Evolutionary conservation across 176 grass and related monocot genomes (phyloP).

Genomic region (Cenchrus fungigraminus): DNA sequence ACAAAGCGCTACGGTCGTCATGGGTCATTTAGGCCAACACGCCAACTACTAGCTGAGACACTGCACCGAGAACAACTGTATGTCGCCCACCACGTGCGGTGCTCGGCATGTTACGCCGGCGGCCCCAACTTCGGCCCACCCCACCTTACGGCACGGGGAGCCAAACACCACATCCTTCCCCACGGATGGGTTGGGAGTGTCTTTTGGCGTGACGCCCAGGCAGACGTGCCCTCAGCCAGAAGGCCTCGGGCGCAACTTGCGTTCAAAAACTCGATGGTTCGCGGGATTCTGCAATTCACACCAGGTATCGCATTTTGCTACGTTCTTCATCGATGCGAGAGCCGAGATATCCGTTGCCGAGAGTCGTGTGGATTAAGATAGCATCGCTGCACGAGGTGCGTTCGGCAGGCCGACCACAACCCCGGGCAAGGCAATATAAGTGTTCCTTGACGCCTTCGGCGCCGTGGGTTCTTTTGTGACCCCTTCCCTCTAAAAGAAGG

Average conservation of each 20-base stretch:
- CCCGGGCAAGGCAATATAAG: background rate
- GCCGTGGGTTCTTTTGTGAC: background rate
- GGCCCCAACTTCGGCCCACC: constrained; percentile 2
- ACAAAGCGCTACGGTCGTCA: no score
- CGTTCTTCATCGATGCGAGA: constrained; percentile 64
- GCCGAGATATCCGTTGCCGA: constrained; percentile 70
- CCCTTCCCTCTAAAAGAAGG: background rate
- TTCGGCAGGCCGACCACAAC: background rate
- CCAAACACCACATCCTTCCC: background rate
- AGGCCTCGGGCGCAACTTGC: constrained; percentile 73
- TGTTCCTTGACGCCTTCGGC: background rate
- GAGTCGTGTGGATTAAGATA: constrained; percentile 27
- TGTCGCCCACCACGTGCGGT: no score
- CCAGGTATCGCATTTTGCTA: constrained; percentile 77
- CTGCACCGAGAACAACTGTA: no score
- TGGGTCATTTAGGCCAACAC: no score
- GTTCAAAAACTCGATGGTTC: constrained; percentile 85
- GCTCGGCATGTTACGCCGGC: background rate
- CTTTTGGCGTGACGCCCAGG: constrained; percentile 19
- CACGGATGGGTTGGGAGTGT: background rate
- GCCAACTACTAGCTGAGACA: no score
- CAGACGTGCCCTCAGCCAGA: constrained; percentile 46
- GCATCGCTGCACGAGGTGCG: background rate
- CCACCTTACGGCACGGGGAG: background rate
- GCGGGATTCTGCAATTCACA: constrained; percentile 78